Base-by-base conservation (phyloP, 2,329 filamentous ascomycete genomes). In the Fusarium scirpi region DNA sequence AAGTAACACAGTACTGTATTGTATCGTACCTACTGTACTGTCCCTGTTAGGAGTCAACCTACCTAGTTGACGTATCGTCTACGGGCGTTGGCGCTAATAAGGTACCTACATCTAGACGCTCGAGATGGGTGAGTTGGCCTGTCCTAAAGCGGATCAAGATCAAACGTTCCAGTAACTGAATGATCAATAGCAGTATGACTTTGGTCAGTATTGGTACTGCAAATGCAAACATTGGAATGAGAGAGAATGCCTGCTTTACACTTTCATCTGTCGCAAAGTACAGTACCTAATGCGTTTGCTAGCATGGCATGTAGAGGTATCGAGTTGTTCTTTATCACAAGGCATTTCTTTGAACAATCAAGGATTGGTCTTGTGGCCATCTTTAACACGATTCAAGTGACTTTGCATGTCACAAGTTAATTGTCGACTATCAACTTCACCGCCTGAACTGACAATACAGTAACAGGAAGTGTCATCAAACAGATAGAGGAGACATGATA, bases 351-450 rank as follows among this genome's bases (percentile, higher is more conserved):
- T 29, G 13, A 44, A 65, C 24, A 45, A 34, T 27, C 34, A 56
- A 44, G 57, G 40, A 45, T 30, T 20, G 30, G 62, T 45, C 46
- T 54, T 57, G 29, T 53, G 34, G 34, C 38, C 38, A 54, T 71
- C 55, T 55, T 71, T 65, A 51, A 65, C 49, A 53, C 34, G 25
- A 52, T 57, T 46, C 68, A 61, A 71, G 60, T 71, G 68, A 71
- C 68, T 56, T 62, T 56, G 43, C 43, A 69, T 48, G 67, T 71
- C 68, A 71, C 67, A 62, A 47, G 58, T 70, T 57, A 24, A 25
- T 32, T 38, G 18, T 25, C 24, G 18, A 22, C 30, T 38, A 47
- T 32, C 15, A 32, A 34, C 16, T 61, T 59, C 55, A 66, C 55
- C 62, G 47, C 55, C 53, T 65, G 44, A 32, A 27, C 32, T 3